A percentile compares a stretch with the other conserved stretches of the same genome.
These are phyloP conservation scores for Lentinula novae-zelandiae DNA, from an alignment of 1,284 basidiomycete species.

Conservation along the genomic window DNA sequence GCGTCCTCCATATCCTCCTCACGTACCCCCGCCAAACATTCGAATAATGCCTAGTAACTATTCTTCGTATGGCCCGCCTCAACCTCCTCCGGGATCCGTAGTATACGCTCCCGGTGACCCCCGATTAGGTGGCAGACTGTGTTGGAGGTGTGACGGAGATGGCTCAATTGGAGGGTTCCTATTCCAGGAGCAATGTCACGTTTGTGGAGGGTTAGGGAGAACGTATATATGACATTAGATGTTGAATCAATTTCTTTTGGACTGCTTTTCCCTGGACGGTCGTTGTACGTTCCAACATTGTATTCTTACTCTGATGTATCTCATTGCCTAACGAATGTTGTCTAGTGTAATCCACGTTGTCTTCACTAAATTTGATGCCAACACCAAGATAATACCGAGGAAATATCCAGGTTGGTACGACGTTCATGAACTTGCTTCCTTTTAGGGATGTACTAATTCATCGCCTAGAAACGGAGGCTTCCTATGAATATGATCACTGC, in stretches of 20 bases:
- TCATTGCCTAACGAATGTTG: too few species aligned
- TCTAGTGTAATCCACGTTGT: too few species aligned
- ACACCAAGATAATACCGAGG: too few species aligned
- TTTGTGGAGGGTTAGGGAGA: constrained; percentile 62
- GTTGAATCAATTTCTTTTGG: neutral
- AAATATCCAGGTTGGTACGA: too few species aligned
- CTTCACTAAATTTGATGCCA: too few species aligned
- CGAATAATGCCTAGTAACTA: neutral
- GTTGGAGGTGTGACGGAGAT: constrained; percentile 60
- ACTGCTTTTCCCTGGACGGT: neutral
- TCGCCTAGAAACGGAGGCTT: too few species aligned
- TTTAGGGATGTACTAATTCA: too few species aligned
- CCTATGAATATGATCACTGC: too few species aligned
- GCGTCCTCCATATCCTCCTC: neutral
- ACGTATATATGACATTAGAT: constrained; percentile 27
- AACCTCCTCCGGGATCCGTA: constrained; percentile 36
- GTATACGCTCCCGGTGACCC: constrained; percentile 64
- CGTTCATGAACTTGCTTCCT: too few species aligned
- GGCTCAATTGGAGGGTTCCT: constrained; percentile 49
- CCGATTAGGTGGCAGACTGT: constrained; percentile 62
- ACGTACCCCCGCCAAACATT: constrained; percentile 7
- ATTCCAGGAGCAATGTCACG: constrained; percentile 42
- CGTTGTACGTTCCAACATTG: neutral
- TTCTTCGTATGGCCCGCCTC: neutral
- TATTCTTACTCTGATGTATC: neutral